Evolutionary conservation across 1,284 basidiomycete species (phyloP).

Genomic region (Rhodotorula sp.): DNA sequence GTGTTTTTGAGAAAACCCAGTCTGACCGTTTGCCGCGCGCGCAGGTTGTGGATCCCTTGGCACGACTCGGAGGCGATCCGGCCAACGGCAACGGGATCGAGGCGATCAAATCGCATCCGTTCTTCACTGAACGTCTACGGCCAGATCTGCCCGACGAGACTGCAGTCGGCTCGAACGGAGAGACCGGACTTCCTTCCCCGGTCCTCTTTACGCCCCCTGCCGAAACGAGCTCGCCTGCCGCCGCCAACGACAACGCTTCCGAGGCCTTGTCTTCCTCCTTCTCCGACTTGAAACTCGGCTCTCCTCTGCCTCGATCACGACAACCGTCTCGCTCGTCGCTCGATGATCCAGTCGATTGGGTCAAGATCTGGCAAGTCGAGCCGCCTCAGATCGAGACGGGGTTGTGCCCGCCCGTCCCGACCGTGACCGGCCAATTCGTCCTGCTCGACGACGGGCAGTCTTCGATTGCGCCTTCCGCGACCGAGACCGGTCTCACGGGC

Average conservation of each 20-base stretch:
- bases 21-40: not conserved
- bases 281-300: constrained; percentile 2
- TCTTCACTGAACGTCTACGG: constrained; percentile 56
- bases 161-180: not conserved
- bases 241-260: not conserved
- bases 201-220: not conserved
- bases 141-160: not conserved
- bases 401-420: constrained; percentile 31
- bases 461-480: constrained; percentile 2
- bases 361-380: constrained; percentile 65
- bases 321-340: constrained; percentile 7
- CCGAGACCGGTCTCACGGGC: constrained; percentile 7
- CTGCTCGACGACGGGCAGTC: constrained; percentile 18
- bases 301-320: not conserved
- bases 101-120: constrained; percentile 70
- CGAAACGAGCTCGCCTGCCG: not conserved
- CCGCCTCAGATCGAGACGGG: constrained; percentile 53
- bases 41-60: constrained; percentile 62
- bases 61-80: constrained; percentile 66
- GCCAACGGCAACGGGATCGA: constrained; percentile 52
- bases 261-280: not conserved
- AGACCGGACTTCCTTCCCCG: not conserved
- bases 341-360: constrained; percentile 60
- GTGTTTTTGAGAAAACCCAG: too few species aligned
- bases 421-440: constrained; percentile 34